phyloP scores from a whole-genome alignment of 1,139 yeast genomes.

The Scheffersomyces titani region DNA sequence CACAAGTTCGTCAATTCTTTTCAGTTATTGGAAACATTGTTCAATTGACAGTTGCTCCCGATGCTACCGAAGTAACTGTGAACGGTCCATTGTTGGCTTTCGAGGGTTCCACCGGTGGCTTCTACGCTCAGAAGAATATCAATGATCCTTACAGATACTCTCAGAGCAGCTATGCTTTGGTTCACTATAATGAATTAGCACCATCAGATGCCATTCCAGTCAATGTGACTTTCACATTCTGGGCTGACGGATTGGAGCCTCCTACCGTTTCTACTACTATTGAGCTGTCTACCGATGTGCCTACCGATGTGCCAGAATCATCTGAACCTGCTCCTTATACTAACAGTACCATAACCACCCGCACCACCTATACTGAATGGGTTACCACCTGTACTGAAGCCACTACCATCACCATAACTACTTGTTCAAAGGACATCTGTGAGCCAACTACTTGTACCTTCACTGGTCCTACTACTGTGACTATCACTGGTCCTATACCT shows the following conservation, averaged over 20 bases:
- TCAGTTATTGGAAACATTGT: conserved; percentile 8
- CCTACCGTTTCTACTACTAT: conserved; percentile 9
- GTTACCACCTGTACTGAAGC: conserved; percentile 20
- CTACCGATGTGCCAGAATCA: neutral
- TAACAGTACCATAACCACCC: conserved; percentile 14
- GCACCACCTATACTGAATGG: conserved; percentile 18
- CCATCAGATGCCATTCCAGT: conserved; percentile 22
- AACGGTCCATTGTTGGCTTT: conserved; percentile 24
- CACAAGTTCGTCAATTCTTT: conserved; percentile 5
- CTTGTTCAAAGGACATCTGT: conserved; percentile 12
- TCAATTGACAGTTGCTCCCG: conserved; percentile 17
- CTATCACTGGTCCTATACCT: conserved; percentile 7
- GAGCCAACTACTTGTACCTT: conserved; percentile 13
- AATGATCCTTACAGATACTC: conserved; percentile 48
- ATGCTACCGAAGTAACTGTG: conserved; percentile 13
- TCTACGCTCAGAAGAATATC: conserved; percentile 43
- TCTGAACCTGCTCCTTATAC: neutral
- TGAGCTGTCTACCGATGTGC: conserved; percentile 7
- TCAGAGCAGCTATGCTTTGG: conserved; percentile 22
- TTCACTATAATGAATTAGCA: conserved; percentile 11
- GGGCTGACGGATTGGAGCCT: neutral
- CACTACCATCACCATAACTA: conserved; percentile 17
- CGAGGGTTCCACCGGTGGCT: conserved; percentile 31
- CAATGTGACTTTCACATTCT: conserved; percentile 8
- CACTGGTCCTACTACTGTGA: conserved; percentile 14